phyloP scores from a whole-genome alignment of 163 green algal genomes.

The Smithsoniella earleae region DNA sequence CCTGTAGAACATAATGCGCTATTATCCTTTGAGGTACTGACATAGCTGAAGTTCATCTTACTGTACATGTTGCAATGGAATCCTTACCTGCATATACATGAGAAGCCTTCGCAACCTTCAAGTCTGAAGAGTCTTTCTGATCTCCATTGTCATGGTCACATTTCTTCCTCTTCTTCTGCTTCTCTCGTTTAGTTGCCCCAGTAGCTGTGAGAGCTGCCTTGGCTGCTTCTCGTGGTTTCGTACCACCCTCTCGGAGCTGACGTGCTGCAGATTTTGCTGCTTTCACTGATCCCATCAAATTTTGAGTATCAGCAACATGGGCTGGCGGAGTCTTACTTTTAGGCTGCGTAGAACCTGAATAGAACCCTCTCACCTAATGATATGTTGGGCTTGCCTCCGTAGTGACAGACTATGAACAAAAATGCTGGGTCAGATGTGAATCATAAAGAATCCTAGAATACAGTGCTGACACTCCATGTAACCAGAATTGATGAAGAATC shows the following conservation, averaged over 20 bases:
- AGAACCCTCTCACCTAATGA: too few species aligned
- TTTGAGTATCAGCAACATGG: not conserved
- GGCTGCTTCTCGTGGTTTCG: slow-evolving; percentile 17
- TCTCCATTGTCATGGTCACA: not conserved
- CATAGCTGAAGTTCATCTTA: too few species aligned
- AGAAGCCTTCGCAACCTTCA: not conserved
- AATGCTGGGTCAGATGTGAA: too few species aligned
- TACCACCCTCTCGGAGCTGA: not conserved
- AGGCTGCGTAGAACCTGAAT: too few species aligned
- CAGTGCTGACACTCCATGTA: too few species aligned
- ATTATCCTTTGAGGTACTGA: too few species aligned
- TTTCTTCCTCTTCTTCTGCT: slow-evolving; percentile 37
- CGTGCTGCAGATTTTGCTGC: slow-evolving; percentile 17
- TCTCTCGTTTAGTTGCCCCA: slow-evolving; percentile 32
- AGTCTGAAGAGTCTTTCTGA: not conserved
- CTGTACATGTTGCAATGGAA: too few species aligned
- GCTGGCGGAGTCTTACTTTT: not conserved
- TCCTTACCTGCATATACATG: not conserved
- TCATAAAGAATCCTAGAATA: too few species aligned
- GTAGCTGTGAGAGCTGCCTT: slow-evolving; percentile 30
- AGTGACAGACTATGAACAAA: too few species aligned
- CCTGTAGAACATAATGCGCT: too few species aligned
- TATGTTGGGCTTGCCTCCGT: too few species aligned
- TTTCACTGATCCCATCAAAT: slow-evolving; percentile 7
- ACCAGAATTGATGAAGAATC: too few species aligned